phyloP scores from a whole-genome alignment of 768 basidiomycete genomes.

The Auriscalpium orientale region DNA sequence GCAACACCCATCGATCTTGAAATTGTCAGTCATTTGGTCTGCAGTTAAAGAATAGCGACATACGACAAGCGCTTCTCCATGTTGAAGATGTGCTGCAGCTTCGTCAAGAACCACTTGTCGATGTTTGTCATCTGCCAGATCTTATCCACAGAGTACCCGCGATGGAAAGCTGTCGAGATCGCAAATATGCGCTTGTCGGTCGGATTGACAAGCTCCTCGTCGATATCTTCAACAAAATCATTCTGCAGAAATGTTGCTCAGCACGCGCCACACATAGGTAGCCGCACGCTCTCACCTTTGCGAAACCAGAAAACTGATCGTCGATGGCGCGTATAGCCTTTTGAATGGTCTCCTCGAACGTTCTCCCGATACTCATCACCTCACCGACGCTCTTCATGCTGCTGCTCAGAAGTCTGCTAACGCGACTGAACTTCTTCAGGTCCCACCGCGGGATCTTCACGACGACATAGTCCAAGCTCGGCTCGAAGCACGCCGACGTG shows the following conservation, averaged over 20 bases:
- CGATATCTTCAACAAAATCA: slow-evolving; percentile 82
- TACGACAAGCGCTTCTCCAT: slow-evolving; percentile 77
- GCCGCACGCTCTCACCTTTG: slow-evolving; percentile 47
- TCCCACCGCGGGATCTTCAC: slow-evolving; percentile 99
- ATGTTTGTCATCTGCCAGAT: slow-evolving; percentile 98
- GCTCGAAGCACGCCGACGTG: slow-evolving; percentile 97
- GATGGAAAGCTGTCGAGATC: slow-evolving; percentile 88
- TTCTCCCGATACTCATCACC: slow-evolving; percentile 98
- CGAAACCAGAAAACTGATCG: slow-evolving; percentile 90
- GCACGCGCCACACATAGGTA: not conserved
- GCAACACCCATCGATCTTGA: slow-evolving; percentile 56
- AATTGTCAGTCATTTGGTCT: slow-evolving; percentile 1
- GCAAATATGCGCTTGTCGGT: slow-evolving; percentile 98
- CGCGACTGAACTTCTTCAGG: slow-evolving; percentile 93
- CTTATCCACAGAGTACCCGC: slow-evolving; percentile 90
- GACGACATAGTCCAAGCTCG: slow-evolving; percentile 92
- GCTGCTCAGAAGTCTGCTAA: slow-evolving; percentile 83
- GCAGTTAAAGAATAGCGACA: slow-evolving; percentile 22
- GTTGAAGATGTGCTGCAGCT: slow-evolving; percentile 73
- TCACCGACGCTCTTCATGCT: slow-evolving; percentile 99
- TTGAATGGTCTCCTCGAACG: slow-evolving; percentile 98
- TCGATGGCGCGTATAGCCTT: slow-evolving; percentile 97
- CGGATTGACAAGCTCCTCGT: slow-evolving; percentile 88
- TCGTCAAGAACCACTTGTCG: slow-evolving; percentile 96
- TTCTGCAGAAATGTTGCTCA: slow-evolving; percentile 42